Percentiles rank a stretch among this genome's conserved stretches.
Evolutionary conservation across 371 early-diverging fungal genomes (phyloP).

Genomic region (Mucor sp.): DNA sequence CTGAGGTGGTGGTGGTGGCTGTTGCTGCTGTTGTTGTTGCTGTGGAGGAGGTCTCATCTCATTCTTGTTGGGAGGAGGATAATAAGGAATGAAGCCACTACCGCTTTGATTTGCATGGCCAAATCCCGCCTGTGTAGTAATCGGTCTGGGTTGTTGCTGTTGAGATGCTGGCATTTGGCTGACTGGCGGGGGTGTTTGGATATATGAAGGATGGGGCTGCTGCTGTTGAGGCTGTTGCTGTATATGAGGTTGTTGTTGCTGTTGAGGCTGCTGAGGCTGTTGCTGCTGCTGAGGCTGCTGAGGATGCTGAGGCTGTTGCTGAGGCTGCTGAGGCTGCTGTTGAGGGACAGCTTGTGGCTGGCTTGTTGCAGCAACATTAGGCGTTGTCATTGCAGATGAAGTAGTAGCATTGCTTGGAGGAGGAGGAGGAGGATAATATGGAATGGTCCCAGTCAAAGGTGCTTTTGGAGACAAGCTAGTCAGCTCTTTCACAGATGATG

Average conservation of each 20-base stretch:
- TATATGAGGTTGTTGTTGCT: not conserved
- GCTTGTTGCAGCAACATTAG: not conserved
- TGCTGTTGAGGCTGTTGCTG: constrained; percentile 1
- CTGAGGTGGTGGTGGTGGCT: not conserved
- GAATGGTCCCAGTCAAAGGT: not conserved
- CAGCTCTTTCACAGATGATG: constrained; percentile 9
- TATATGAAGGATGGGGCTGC: constrained; percentile 5
- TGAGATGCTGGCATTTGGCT: not conserved
- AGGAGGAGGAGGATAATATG: constrained; percentile 23
- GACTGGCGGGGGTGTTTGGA: not conserved
- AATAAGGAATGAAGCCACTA: not conserved
- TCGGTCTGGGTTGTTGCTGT: not conserved
- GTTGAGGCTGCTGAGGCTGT: not conserved
- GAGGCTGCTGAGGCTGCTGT: constrained; percentile 3
- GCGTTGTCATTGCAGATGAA: not conserved
- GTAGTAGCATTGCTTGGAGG: constrained; percentile 1
- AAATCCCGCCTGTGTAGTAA: not conserved
- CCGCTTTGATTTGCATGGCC: not conserved
- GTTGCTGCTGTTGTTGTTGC: not conserved
- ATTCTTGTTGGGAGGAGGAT: not conserved
- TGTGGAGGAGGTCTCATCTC: not conserved
- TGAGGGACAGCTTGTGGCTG: not conserved
- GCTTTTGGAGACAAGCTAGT: constrained; percentile 1
- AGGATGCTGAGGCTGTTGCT: not conserved
- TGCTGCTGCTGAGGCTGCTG: not conserved